A percentile compares a stretch with the other conserved stretches of the same genome.
These are phyloP conservation scores for Craterostigma plantagineum DNA, from an alignment of 257 asterid species.

Conservation along the genomic window DNA sequence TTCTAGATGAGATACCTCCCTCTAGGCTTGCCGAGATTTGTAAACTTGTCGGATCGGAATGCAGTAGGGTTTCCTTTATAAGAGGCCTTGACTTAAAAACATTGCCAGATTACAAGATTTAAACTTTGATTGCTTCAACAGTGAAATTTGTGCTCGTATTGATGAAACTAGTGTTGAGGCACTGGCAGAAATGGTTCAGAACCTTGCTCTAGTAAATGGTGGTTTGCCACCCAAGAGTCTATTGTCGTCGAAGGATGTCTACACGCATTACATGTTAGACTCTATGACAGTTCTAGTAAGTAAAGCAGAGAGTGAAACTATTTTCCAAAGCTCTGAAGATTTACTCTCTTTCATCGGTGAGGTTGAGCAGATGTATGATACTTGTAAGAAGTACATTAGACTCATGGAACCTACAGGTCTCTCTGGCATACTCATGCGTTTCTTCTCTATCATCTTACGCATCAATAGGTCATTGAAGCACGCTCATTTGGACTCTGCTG, in stretches of 20 bases:
- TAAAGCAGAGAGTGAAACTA: slow-evolving; percentile 26
- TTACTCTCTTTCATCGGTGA: slow-evolving; percentile 33
- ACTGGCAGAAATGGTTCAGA: slow-evolving; percentile 69
- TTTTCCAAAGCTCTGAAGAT: slow-evolving; percentile 31
- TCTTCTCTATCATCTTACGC: slow-evolving; percentile 40
- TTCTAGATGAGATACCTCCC: slow-evolving; percentile 14
- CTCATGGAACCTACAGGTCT: slow-evolving; percentile 33
- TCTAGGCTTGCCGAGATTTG: slow-evolving; percentile 28
- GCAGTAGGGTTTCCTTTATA: slow-evolving; percentile 56
- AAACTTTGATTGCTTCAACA: slow-evolving; percentile 46
- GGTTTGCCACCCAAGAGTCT: slow-evolving; percentile 37
- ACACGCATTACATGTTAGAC: slow-evolving; percentile 33
- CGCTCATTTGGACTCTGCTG: slow-evolving; percentile 26
- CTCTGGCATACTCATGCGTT: slow-evolving; percentile 30
- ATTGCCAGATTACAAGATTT: slow-evolving; percentile 57
- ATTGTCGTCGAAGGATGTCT: slow-evolving; percentile 47
- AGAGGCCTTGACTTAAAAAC: slow-evolving; percentile 52
- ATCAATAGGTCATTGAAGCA: slow-evolving; percentile 18
- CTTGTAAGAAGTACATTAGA: slow-evolving; percentile 30
- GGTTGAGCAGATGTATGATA: slow-evolving; percentile 40
- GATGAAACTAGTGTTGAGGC: slow-evolving; percentile 57
- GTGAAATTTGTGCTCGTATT: slow-evolving; percentile 57
- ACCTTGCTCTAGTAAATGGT: slow-evolving; percentile 33
- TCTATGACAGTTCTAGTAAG: slow-evolving; percentile 46
- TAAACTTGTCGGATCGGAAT: slow-evolving; percentile 52